Evolutionary conservation across 2,329 filamentous ascomycete species (phyloP), one percentile per base, ranked within the genome.

Genomic region (Aspergillus tamarii): DNA sequence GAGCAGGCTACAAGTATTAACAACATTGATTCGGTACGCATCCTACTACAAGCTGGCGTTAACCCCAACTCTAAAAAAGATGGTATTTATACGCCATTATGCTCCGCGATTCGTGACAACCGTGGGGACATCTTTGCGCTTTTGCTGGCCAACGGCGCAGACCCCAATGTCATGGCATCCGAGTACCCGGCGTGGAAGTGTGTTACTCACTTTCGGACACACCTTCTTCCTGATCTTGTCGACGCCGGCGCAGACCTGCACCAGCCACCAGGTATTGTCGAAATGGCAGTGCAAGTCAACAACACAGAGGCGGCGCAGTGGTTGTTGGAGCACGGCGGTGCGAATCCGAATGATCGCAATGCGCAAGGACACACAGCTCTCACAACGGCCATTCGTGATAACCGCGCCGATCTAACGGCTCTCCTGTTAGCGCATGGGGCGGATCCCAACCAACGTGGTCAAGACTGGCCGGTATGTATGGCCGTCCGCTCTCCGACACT

Each of bases 391-490:
- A 90, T 91, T 64, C 82, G 83, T 6, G 86, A 89, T 59, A 82
- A 87, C 71, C 83, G 84, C 2, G 72, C 81, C 28, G 87, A 89
- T 7, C 80, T 89, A 68, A 83, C 91, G 26, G 85, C 89, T 45
- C 73, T 84, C 12, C 81, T 90, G 1, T 80, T 90, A 8, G 74
- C 79, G 4, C 82, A 85, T 32, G 88, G 88, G 12, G 88, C 87
- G 0, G 86, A 89, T 64, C 86, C 88, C 5, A 85, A 85, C 60
- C 77, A 89, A 21, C 83, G 88, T 16, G 89, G 89, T 39, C 82
- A 89, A 69, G 88, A 91, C 72, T 92, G 89, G 89, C 89, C 89
- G 0, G 82, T 91, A 12, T 88, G 85, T 74, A 88, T 91, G 85
- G 88, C 89, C 0, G 88, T 91, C 57, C 83, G 82, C 64, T 84